Percentiles rank a stretch among this genome's conserved stretches.
These are phyloP conservation scores for Ascochyta lentis DNA, from an alignment of 2,329 filamentous ascomycete genomes.

Conservation along the genomic window DNA sequence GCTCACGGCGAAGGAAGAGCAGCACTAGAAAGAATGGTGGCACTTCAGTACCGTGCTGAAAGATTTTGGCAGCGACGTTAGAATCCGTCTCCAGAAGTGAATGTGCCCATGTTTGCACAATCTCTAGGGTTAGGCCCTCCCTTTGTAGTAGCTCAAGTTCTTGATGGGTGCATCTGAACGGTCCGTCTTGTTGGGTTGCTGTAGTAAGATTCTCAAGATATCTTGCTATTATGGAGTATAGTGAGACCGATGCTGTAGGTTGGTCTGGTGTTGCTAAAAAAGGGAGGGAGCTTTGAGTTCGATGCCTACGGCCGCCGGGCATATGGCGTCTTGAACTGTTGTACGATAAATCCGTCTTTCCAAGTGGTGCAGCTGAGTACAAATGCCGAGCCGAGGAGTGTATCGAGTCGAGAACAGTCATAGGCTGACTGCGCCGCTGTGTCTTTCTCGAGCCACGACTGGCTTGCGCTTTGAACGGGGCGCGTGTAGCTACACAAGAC, in stretches of 20 bases:
- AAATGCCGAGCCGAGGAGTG: slow-evolving; percentile 22
- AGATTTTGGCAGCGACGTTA: slow-evolving; percentile 25
- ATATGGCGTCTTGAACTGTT: slow-evolving; percentile 4
- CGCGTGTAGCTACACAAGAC: not conserved
- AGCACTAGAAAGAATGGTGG: slow-evolving; percentile 43
- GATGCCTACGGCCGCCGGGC: slow-evolving; percentile 2
- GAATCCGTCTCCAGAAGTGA: slow-evolving; percentile 29
- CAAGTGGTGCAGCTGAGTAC: slow-evolving; percentile 20
- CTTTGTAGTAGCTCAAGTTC: slow-evolving; percentile 31
- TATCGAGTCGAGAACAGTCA: slow-evolving; percentile 30
- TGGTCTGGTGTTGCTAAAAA: not conserved
- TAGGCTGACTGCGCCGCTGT: slow-evolving; percentile 28
- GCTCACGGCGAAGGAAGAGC: slow-evolving; percentile 41
- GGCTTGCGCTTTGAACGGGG: slow-evolving; percentile 17
- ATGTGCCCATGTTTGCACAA: slow-evolving; percentile 34
- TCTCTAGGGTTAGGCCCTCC: slow-evolving; percentile 22
- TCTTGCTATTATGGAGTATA: slow-evolving; percentile 38
- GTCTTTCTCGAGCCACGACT: slow-evolving; percentile 27
- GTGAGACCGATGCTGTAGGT: slow-evolving; percentile 18
- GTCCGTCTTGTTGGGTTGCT: slow-evolving; percentile 3
- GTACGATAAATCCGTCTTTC: slow-evolving; percentile 27
- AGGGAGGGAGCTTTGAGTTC: not conserved
- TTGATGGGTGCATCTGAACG: slow-evolving; percentile 20
- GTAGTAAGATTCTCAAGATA: slow-evolving; percentile 28
- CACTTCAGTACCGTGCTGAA: slow-evolving; percentile 16